A percentile compares a stretch with the other conserved stretches of the same genome.
Evolutionary conservation across 345 rosid species (phyloP).

Genomic region (Boechera divaricarpa): DNA sequence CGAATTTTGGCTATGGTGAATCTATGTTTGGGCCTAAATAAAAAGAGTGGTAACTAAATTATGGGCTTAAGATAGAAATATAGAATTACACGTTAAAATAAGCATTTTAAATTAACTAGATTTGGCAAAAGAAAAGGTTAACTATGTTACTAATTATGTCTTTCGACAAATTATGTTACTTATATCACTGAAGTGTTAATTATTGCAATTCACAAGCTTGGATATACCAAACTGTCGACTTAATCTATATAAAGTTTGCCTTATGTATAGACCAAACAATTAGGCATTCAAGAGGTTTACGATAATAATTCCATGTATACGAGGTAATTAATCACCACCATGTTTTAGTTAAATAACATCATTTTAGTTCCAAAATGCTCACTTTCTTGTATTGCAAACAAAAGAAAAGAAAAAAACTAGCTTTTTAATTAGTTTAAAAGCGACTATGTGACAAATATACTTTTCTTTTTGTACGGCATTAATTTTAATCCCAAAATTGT

Average conservation of each 20-base stretch:
- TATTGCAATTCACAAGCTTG: slow-evolving; percentile 7
- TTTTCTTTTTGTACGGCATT: slow-evolving; percentile 3
- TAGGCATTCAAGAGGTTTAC: neutral
- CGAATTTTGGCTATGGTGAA: neutral
- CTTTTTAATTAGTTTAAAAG: neutral
- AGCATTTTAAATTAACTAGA: neutral
- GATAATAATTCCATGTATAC: neutral
- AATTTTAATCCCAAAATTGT: neutral
- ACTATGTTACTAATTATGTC: neutral
- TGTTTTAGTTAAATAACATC: slow-evolving; percentile 17
- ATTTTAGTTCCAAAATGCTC: slow-evolving; percentile 5
- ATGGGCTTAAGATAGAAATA: slow-evolving; percentile 29
- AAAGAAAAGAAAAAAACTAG: neutral
- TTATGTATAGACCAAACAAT: neutral
- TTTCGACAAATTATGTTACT: neutral
- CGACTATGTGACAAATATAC: slow-evolving; percentile 17
- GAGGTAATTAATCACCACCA: neutral
- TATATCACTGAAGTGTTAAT: neutral
- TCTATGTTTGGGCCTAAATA: slow-evolving; percentile 20
- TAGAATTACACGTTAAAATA: slow-evolving; percentile 4
- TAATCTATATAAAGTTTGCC: neutral
- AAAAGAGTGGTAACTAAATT: neutral
- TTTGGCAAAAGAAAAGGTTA: neutral
- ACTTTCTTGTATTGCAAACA: neutral
- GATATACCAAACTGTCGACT: neutral